A percentile compares a stretch with the other conserved stretches of the same genome.
Evolutionary conservation across 2,329 filamentous ascomycete genomes (phyloP).

Genomic region (Bertia moriformis): DNA sequence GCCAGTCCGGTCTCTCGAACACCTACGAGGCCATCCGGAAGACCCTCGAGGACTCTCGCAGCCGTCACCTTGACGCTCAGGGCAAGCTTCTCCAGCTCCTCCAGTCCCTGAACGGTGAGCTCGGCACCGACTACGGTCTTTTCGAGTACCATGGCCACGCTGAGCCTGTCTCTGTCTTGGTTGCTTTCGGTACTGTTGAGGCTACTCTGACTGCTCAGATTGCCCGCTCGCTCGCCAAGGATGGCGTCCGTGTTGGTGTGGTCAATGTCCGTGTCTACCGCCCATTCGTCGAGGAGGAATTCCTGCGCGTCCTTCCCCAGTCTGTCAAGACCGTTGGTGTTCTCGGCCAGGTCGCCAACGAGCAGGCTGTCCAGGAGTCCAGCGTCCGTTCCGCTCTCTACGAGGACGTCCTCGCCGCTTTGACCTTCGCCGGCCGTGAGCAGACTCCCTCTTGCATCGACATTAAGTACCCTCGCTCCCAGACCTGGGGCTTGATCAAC

Average conservation of each 20-base stretch:
- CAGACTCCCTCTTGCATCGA: conserved; percentile 57
- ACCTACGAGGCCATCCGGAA: conserved; percentile 52
- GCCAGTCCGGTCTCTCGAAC: conserved; percentile 53
- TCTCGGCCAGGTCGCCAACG: conserved; percentile 72
- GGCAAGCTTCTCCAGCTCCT: conserved; percentile 60
- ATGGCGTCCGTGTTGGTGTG: conserved; percentile 68
- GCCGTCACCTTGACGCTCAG: conserved; percentile 58
- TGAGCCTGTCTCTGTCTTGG: conserved; percentile 66
- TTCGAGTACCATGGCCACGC: conserved; percentile 90
- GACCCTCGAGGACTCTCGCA: conserved; percentile 40
- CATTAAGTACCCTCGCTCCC: conserved; percentile 71
- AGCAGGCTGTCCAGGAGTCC: conserved; percentile 58
- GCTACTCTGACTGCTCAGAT: conserved; percentile 74
- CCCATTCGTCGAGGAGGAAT: conserved; percentile 88
- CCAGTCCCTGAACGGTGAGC: conserved; percentile 69
- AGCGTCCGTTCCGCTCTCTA: conserved; percentile 75
- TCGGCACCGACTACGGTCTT: conserved; percentile 80
- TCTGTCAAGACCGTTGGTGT: conserved; percentile 67
- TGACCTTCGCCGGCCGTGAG: conserved; percentile 63
- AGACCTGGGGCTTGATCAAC: conserved; percentile 37
- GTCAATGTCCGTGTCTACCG: conserved; percentile 88
- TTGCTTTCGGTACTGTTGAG: conserved; percentile 87
- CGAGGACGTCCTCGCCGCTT: conserved; percentile 74
- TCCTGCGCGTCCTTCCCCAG: conserved; percentile 66
- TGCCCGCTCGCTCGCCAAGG: conserved; percentile 53